Base-by-base conservation (phyloP, 1,284 basidiomycete species). In the Ustilago vetiveriae region DNA sequence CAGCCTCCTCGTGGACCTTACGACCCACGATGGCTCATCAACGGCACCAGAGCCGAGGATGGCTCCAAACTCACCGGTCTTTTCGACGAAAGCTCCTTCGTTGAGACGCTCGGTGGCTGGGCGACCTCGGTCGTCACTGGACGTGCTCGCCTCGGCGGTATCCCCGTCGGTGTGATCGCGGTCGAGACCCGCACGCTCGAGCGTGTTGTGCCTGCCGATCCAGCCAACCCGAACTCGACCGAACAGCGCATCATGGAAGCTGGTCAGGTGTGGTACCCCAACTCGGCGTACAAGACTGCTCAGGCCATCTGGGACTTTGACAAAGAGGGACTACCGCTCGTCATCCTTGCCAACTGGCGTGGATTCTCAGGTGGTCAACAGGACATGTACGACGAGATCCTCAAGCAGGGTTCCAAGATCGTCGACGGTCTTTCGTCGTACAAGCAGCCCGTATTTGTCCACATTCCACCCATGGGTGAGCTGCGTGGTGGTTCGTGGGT, bases 261-360 rank as follows among this genome's bases (percentile, higher is more conserved):
- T 30, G 96, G 96, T 78, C 97, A 98, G 83, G 96, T 88, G 48
- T 99, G 96, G 96, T 98, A 98, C 84, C 96, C 96, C 45, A 98
- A 99, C 84, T 95, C 92, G 24, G 94, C 96, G n/a, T 95, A 97
- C 86, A 99, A 99, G 88, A 99, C 96, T 22, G 96, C 95, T 9
- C 96, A 98, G 80, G 94, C 96, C 16, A 98, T 98, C 85, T 92
- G 94, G 83, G 96, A 99, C 85, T 93, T 98, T 85, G 91, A 95
- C 85, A 90, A 94, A 46, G 96, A 99, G 84, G 93, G 92, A 36
- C 86, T 99, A 21, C 96, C 96, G 4, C 87, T 99, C 65, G 92
- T 98, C 83, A 95, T 99, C 83, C 97, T 99, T 78, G 96, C 96
- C 66, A 99, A 99, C 86, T 98, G 96, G 94, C 92, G 96, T 86